These are phyloP conservation scores for Saururus chinensis DNA, from an alignment of 164 flowering plant genomes.

Conservation along the genomic window DNA sequence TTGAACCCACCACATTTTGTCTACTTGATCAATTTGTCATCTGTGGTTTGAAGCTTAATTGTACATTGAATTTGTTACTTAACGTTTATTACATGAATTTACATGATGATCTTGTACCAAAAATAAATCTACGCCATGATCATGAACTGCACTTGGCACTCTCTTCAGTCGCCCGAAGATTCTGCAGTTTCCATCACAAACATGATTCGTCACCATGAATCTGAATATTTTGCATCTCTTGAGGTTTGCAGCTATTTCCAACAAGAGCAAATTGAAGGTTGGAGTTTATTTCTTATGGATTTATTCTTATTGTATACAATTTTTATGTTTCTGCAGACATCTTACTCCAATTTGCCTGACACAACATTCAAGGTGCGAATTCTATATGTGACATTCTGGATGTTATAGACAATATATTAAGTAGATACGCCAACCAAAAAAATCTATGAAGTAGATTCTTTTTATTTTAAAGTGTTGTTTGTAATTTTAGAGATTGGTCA, in stretches of 20 bases:
- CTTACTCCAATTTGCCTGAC: slow-evolving; percentile 84
- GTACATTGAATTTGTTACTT: neutral
- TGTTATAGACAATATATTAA: neutral
- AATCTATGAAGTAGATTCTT: neutral
- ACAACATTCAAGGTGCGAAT: slow-evolving; percentile 85
- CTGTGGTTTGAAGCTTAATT: neutral
- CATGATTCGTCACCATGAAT: slow-evolving; percentile 87
- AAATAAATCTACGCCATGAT: too few relatives aligned
- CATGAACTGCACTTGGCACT: neutral
- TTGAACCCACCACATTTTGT: neutral
- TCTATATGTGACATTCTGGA: neutral
- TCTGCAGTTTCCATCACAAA: slow-evolving; percentile 49
- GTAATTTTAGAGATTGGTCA: neutral
- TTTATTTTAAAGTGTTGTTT: neutral
- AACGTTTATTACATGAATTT: neutral
- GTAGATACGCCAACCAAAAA: neutral
- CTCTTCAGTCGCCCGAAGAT: slow-evolving; percentile 75
- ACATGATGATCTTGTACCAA: too few relatives aligned
- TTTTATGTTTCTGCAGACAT: slow-evolving; percentile 44
- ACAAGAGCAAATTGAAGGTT: neutral
- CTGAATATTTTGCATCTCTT: slow-evolving; percentile 80
- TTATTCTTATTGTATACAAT: neutral
- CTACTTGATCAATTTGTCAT: neutral
- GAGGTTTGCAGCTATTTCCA: slow-evolving; percentile 37
- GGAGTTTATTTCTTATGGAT: neutral